phyloP scores from a whole-genome alignment of 1,139 yeast species.

The Diutina scorzettiae region DNA sequence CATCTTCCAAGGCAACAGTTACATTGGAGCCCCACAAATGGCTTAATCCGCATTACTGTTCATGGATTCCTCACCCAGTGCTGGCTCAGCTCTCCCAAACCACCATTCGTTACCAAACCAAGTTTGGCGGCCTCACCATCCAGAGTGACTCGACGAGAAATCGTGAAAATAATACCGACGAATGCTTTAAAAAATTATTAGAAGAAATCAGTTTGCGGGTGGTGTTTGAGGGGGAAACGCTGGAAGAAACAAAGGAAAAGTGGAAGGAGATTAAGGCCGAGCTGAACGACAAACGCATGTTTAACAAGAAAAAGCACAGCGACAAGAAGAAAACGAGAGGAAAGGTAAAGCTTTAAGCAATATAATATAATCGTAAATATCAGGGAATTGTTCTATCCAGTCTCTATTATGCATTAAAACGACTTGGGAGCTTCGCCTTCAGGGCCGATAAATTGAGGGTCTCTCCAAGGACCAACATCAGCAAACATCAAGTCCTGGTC shows the following conservation, averaged over 20 bases:
- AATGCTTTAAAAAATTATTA: constrained; percentile 50
- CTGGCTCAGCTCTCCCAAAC: constrained; percentile 28
- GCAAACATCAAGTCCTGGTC: constrained; percentile 71
- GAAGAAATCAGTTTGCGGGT: constrained; percentile 37
- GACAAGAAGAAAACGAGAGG: constrained; percentile 44
- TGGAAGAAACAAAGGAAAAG: constrained; percentile 34
- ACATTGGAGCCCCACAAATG: constrained; percentile 36
- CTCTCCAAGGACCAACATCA: constrained; percentile 98
- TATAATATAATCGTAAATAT: not conserved
- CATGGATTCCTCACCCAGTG: constrained; percentile 54
- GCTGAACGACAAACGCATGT: constrained; percentile 37
- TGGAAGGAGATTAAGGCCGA: constrained; percentile 43
- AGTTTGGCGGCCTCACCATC: constrained; percentile 44
- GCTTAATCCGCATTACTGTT: constrained; percentile 27
- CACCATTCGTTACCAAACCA: constrained; percentile 44
- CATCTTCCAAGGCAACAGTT: constrained; percentile 69
- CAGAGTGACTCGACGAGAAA: constrained; percentile 53
- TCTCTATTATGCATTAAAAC: constrained; percentile 11
- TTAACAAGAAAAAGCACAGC: constrained; percentile 38
- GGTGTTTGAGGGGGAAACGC: constrained; percentile 38
- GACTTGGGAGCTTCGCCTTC: constrained; percentile 78
- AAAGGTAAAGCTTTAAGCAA: constrained; percentile 10
- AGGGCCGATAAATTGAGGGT: constrained; percentile 68
- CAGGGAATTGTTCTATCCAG: not conserved
- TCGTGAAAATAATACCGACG: constrained; percentile 43